Base-by-base conservation (phyloP, 139 green algal genomes). In the Picochlorum sp. region DNA sequence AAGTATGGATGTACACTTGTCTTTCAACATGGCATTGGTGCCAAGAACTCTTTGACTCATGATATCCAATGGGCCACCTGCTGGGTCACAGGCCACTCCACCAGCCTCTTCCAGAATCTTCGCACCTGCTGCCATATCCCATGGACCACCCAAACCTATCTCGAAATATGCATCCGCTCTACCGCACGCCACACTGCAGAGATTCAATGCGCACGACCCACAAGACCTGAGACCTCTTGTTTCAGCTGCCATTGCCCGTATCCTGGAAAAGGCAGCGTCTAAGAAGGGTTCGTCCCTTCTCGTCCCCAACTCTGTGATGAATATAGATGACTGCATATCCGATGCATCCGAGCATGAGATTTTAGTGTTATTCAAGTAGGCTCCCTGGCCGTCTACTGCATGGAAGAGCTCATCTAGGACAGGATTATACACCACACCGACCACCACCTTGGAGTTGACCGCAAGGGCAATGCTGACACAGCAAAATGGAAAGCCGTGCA, bases 351-450 rank as follows among this genome's bases (percentile, higher is more conserved):
- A 92, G 3, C 73, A 73, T 0, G 23, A 58, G 46, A 97, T 94
- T 32, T 69, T 77, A 52, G 69, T 1, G 16, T 77, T 84, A 58
- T 97, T 97, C 4, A 91, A 71, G 50, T 65, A 85, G 2, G 90
- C 88, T 15, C 90, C 90, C 1, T 71, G 46, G 3, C 87, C 91
- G 2, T 38, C 62, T 28, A 76, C 41, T 1, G 84, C 84, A 10
- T 78, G 80, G 62, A 89, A 94, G 13, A 85, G 51, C 82, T 96
- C 94, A 14, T 81, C 69, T 34, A 96, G 58, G 2, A 99, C 86
- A 10, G 94, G 94, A 77, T 97, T 97, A 79, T 83, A 89, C 28
- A 99, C 94, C 18, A 98, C 90, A 0, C 91, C 94, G 20, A 96
- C 74, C n/a, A 96, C 86, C 24, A 57, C 50, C 64, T 74, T 23